Conservation (phyloP, 495 filamentous ascomycete genomes). For the Podospora anserina region DNA sequence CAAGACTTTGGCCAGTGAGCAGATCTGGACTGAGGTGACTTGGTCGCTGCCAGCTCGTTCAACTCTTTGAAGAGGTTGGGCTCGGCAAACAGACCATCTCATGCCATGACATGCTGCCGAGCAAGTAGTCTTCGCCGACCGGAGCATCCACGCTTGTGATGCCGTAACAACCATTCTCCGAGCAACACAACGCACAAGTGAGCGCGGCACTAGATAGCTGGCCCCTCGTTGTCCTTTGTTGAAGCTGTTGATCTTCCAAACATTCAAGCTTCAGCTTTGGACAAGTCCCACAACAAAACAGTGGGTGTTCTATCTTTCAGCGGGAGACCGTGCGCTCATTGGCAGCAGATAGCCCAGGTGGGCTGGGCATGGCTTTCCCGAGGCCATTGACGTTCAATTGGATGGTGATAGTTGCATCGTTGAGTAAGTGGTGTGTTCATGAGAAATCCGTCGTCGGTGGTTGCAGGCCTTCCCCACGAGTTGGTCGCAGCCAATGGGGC, state of each 20-base stretch:
- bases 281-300: neutral
- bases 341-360: neutral
- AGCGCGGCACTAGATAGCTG: neutral
- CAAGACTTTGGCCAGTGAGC: conserved; percentile 9
- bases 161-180: conserved; percentile 1
- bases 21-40: conserved; percentile 15
- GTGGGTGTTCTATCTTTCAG: neutral
- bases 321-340: neutral
- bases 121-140: neutral
- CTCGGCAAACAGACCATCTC: conserved; percentile 5
- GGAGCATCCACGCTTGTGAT: neutral
- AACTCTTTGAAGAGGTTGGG: conserved; percentile 17
- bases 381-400: neutral
- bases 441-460: neutral
- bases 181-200: neutral
- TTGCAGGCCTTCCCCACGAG: neutral
- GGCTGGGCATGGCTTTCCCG: too few species aligned
- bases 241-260: neutral
- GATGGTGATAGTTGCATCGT: neutral
- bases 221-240: neutral
- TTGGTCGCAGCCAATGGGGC: neutral
- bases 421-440: conserved; percentile 5
- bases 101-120: neutral
- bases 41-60: conserved; percentile 9
- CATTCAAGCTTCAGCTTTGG: too few species aligned